Base-by-base conservation (phyloP, 768 basidiomycete species). In the Lenzites betulinus region DNA sequence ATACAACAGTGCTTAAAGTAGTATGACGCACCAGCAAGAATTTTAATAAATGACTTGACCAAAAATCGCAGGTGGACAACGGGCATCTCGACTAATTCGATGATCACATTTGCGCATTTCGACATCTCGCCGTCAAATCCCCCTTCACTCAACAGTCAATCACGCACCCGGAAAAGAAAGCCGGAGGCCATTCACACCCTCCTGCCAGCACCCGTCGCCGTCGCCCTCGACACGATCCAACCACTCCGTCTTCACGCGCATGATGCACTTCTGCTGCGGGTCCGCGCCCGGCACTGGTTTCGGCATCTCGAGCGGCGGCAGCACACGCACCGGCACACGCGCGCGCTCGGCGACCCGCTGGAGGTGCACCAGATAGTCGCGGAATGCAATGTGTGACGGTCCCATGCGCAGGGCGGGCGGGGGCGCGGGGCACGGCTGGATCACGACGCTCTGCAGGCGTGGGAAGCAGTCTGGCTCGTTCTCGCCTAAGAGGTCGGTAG, bases 191-290 rank as follows among this genome's bases (percentile, higher is more conserved):
- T 42, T 28, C 48, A 58, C 33, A 13, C 56, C 56, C 39, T 58
- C 56, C 39, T 42, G 38, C 56, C 56, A 58, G 39, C 56, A 58
- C 11, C 56, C 56, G 6, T 38, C 56, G 48, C 56, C 48, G 7
- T 35, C 56, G 35, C 33, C 22, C 46, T 49, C 54, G 6, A 68
- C 89, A 87, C 89, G 90, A 46, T 84, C 89, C 58, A 86, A 82
- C 69, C 92, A 90, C 71, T 90, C 88, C 3, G 76, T 92, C 23
- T 90, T 50, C n/a, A 58, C 56, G 28, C 56, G 56, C 22, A 22
- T n/a, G n/a, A 63, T 47, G 53, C 62, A 63, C n/a, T 26, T 42
- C 20, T 49, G 51, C 18, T 52, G 58, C 23, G 57, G 57, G 36
- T 54, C 42, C 26, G n/a, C 25, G 9, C 48, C 57, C 8, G 47